These are phyloP conservation scores for Hemisphaericaspora lyxosophila DNA, from an alignment of 1,139 yeast genomes.

Conservation along the genomic window DNA sequence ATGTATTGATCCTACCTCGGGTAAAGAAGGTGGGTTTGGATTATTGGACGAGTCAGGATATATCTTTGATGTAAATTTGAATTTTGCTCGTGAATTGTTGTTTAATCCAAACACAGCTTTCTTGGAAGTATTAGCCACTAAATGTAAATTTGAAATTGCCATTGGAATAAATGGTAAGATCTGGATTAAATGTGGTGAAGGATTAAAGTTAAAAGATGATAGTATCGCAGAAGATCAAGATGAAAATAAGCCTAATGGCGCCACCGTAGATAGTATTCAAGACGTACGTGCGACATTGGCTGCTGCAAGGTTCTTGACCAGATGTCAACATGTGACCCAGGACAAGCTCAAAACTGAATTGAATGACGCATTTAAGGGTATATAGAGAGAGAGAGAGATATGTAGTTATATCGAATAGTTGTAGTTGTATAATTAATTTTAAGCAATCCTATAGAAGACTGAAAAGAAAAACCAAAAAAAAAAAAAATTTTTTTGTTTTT, in stretches of 20 bases:
- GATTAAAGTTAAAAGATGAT: constrained; percentile 21
- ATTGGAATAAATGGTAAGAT: constrained; percentile 88
- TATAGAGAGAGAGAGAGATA: constrained; percentile 7
- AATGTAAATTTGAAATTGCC: constrained; percentile 81
- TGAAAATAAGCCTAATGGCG: constrained; percentile 9
- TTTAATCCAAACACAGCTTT: constrained; percentile 58
- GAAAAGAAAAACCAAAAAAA: constrained; percentile 2
- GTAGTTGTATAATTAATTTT: neutral
- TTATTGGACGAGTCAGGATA: constrained; percentile 71
- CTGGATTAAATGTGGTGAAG: constrained; percentile 74
- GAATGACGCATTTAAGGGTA: constrained; percentile 20
- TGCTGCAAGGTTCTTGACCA: constrained; percentile 48
- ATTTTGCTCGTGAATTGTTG: constrained; percentile 72
- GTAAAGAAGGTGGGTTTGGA: constrained; percentile 92
- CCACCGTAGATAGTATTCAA: too few relatives aligned
- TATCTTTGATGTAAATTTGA: constrained; percentile 64
- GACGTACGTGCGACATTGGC: constrained; percentile 60
- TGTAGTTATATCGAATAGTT: neutral
- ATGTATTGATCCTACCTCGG: constrained; percentile 79
- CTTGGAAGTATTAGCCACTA: constrained; percentile 59
- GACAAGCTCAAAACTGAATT: constrained; percentile 44
- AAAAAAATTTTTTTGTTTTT: too few relatives aligned
- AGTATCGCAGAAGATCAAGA: constrained; percentile 15
- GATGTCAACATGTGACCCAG: constrained; percentile 38
- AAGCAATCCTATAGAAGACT: too few relatives aligned